A percentile compares a stretch with the other conserved stretches of the same genome.
These are phyloP conservation scores for Cordyceps sp. DNA, from an alignment of 2,329 filamentous ascomycete species.

Conservation along the genomic window DNA sequence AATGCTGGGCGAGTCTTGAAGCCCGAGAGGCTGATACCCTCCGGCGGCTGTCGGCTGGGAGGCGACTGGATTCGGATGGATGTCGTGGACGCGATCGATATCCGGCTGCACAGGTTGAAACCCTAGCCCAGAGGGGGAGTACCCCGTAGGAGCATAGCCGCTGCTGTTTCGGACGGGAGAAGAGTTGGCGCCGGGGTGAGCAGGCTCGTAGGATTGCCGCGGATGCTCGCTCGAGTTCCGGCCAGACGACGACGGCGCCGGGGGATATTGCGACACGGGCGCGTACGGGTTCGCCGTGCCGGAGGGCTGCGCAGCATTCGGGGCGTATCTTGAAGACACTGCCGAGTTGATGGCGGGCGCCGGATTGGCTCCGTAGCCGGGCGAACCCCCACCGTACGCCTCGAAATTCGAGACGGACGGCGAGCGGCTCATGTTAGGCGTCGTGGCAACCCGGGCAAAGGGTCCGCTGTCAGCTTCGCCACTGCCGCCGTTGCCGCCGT, in stretches of 20 bases:
- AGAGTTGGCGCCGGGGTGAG: slow-evolving; percentile 6
- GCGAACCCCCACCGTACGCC: slow-evolving; percentile 44
- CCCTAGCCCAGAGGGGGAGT: slow-evolving; percentile 4
- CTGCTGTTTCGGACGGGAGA: slow-evolving; percentile 4
- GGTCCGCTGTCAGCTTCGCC: slow-evolving; percentile 52
- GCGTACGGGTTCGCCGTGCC: slow-evolving; percentile 12
- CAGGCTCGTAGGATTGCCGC: slow-evolving; percentile 20
- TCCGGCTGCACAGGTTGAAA: slow-evolving; percentile 10
- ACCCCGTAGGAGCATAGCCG: slow-evolving; percentile 6
- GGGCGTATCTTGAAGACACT: slow-evolving; percentile 22
- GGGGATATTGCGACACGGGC: slow-evolving; percentile 32
- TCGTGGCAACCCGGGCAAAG: slow-evolving; percentile 65
- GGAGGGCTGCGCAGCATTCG: slow-evolving; percentile 6
- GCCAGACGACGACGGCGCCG: slow-evolving; percentile 14
- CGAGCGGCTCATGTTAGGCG: slow-evolving; percentile 57
- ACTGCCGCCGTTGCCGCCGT: slow-evolving; percentile 47
- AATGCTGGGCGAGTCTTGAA: slow-evolving; percentile 10
- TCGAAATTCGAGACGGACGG: slow-evolving; percentile 59
- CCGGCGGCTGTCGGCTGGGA: too few species aligned
- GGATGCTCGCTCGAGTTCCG: slow-evolving; percentile 14
- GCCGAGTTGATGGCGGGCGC: slow-evolving; percentile 17
- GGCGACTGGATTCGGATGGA: neutral
- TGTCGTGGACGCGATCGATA: neutral
- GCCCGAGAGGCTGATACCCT: slow-evolving; percentile 13
- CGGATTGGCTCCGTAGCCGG: slow-evolving; percentile 12